A percentile compares a stretch with the other conserved stretches of the same genome.
Evolutionary conservation across 805 yeast genomes (phyloP).

Genomic region (Yarrowia porcina): DNA sequence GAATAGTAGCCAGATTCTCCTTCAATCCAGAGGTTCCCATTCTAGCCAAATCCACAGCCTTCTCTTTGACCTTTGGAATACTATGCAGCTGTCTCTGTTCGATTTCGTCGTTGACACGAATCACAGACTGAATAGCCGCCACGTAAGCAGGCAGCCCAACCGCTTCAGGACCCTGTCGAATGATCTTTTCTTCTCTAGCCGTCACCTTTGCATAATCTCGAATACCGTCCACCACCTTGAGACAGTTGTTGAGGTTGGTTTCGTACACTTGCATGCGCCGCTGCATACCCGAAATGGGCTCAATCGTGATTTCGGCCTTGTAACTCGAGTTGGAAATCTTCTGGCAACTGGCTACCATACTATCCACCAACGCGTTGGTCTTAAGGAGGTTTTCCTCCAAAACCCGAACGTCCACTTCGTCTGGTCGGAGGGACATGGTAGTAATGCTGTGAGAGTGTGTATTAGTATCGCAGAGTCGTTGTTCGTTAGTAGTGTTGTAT

Average conservation of each 20-base stretch:
- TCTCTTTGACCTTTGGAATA: conserved; percentile 65
- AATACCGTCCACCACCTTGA: conserved; percentile 34
- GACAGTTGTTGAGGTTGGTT: conserved; percentile 41
- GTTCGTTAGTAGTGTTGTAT: too few species aligned
- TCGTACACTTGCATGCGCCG: conserved; percentile 54
- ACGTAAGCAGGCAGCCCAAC: conserved; percentile 32
- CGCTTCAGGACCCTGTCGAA: conserved; percentile 31
- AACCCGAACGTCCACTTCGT: conserved; percentile 62
- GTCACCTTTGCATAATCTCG: conserved; percentile 45
- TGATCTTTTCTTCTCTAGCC: conserved; percentile 42
- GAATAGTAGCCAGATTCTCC: conserved; percentile 47
- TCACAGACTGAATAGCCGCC: conserved; percentile 32
- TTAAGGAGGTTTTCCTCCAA: conserved; percentile 67
- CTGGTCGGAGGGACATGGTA: conserved; percentile 20
- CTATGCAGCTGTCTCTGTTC: conserved; percentile 31
- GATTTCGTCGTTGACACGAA: conserved; percentile 32
- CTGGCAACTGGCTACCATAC: conserved; percentile 54
- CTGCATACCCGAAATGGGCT: conserved; percentile 67
- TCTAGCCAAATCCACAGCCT: conserved; percentile 53
- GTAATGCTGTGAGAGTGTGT: too few species aligned
- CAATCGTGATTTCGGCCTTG: conserved; percentile 59
- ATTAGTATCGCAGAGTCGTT: too few species aligned
- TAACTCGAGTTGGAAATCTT: conserved; percentile 52
- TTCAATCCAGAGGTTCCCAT: conserved; percentile 56
- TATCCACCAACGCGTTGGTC: conserved; percentile 53